phyloP scores from a whole-genome alignment of 2,329 filamentous ascomycete genomes.

The Penicillium sp. region DNA sequence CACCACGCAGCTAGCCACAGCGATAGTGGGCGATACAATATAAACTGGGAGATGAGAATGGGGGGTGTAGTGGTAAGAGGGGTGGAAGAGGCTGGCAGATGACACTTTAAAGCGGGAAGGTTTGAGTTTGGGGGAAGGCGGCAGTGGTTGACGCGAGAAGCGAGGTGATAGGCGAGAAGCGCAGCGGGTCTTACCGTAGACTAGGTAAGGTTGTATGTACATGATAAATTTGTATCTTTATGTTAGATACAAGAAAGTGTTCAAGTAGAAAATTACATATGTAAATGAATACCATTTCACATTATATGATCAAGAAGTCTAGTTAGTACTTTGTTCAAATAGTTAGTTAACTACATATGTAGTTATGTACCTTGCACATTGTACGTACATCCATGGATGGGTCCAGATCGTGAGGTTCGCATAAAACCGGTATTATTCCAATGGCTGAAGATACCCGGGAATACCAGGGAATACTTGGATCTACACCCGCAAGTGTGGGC shows the following conservation, averaged over 20 bases:
- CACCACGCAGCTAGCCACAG: constrained; percentile 27
- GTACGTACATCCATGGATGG: not conserved
- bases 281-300: too few relatives aligned
- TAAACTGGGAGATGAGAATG: constrained; percentile 7
- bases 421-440: not conserved
- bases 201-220: not conserved
- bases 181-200: constrained; percentile 8
- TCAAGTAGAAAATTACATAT: too few relatives aligned
- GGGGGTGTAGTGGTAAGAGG: constrained; percentile 11
- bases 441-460: not conserved
- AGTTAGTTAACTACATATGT: too few relatives aligned
- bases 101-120: constrained; percentile 22
- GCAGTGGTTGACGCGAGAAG: constrained; percentile 39
- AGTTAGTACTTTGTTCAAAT: too few relatives aligned
- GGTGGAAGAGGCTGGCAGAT: constrained; percentile 25
- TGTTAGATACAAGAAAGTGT: too few relatives aligned
- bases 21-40: constrained; percentile 10
- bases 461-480: constrained; percentile 11
- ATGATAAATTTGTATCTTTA: not conserved
- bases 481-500: constrained; percentile 9
- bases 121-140: constrained; percentile 27
- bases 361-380: not conserved
- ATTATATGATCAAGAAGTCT: too few relatives aligned
- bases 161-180: constrained; percentile 32
- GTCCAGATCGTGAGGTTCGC: constrained; percentile 2